A percentile compares a stretch with the other conserved stretches of the same genome.
Conservation (phyloP, 1,139 yeast species). For the Zhuliangozyma blackwelliae region DNA sequence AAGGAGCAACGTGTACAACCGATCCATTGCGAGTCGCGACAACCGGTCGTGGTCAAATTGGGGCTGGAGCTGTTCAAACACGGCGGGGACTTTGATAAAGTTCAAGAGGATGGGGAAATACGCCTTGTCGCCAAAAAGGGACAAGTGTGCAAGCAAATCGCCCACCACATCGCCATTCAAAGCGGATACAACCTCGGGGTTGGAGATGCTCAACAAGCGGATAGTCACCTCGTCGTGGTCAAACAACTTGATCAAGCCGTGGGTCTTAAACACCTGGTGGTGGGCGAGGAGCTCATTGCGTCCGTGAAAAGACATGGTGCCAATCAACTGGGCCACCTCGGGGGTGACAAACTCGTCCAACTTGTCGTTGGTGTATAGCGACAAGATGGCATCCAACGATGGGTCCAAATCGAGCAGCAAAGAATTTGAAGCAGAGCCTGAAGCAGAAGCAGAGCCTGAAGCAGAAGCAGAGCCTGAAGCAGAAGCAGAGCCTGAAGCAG, state of each 20-base stretch:
- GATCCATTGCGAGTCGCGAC: conserved; percentile 22
- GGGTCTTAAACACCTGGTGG: conserved; percentile 17
- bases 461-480: too few relatives aligned
- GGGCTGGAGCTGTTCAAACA: conserved; percentile 18
- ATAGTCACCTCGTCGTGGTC: conserved; percentile 18
- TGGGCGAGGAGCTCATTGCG: conserved; percentile 8
- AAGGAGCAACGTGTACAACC: conserved; percentile 20
- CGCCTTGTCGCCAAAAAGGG: conserved; percentile 17
- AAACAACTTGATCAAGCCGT: conserved; percentile 15
- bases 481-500: too few relatives aligned
- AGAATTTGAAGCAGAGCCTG: too few relatives aligned
- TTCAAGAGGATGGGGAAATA: conserved; percentile 30
- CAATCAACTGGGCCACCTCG: conserved; percentile 8
- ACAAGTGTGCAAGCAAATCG: conserved; percentile 14
- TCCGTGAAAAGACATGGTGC: conserved; percentile 8
- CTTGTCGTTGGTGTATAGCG: conserved; percentile 10
- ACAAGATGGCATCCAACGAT: conserved; percentile 11
- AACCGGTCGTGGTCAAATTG: conserved; percentile 17
- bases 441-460: too few relatives aligned
- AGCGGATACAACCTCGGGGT: conserved; percentile 17
- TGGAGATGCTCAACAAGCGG: conserved; percentile 18
- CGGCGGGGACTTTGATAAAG: conserved; percentile 15
- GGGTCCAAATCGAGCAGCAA: conserved; percentile 8
- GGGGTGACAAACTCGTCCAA: conserved; percentile 8
- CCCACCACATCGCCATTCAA: conserved; percentile 13